Evolutionary conservation across 306 rosid species (phyloP), one percentile per base, ranked within the genome.

Genomic region (Prunus davidiana): DNA sequence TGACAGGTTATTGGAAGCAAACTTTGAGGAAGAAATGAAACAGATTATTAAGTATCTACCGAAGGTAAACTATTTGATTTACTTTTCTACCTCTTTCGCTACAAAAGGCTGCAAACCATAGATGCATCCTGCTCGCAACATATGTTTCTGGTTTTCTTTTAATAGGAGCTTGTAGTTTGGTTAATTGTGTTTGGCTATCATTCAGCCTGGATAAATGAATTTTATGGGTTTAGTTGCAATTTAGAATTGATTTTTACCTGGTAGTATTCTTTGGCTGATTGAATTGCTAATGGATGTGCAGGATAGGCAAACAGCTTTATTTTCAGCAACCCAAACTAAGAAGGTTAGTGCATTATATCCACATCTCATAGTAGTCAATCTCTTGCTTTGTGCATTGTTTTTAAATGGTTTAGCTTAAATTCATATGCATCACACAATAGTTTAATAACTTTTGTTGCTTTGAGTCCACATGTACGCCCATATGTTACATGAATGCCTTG

Each of bases 1-100:
- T 28, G 97, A 92, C 90, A 90, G 97, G 92, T 87, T 95, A 85
- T 74, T 95, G 87, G 97, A 95, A 88, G 82, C 92, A 27, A 95
- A 95, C 80, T 95, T 95, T 84, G 97, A 92, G 91, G 97, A 95
- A 67, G 99, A 95, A 79, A 95, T 92, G 97, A 90, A 88, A 80
- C 97, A 95, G 85, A 92, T 95, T 64, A 82, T 95, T 69, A 87
- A 83, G 66, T 72, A 90, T 76, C 85, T 92, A 64, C 97, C 99
- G 38, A 90, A 89, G 97, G 98, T 94, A 84, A 84, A 14, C 34
- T 73, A 43, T 12, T 32, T 78, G 54, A 20, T 62, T 51, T 16
- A 45, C 11, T 8, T 69, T 51, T 12, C 38, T 24, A 15, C 47
- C 15, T 50, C 60, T 25, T 12, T 24, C 30, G 7, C 14, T 14